Percentiles rank a stretch among this genome's conserved stretches.
phyloP scores from a whole-genome alignment of 192 early-diverging fungal genomes.

The Entophlyctis luteolus region DNA sequence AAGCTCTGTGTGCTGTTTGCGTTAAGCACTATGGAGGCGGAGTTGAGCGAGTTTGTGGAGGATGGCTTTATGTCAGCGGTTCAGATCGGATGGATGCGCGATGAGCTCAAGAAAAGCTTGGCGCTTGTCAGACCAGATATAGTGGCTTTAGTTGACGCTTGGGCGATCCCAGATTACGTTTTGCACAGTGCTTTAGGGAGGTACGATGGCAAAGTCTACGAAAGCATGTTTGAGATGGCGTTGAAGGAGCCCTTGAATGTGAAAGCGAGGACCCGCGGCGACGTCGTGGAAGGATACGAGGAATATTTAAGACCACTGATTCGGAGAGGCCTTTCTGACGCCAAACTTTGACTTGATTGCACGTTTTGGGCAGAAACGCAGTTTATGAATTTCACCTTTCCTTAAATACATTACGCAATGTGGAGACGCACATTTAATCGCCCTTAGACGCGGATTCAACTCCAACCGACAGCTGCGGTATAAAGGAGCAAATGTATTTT shows the following conservation, averaged over 20 bases:
- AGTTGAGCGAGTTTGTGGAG: constrained; percentile 82
- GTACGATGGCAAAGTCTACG: constrained; percentile 76
- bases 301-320: constrained; percentile 30
- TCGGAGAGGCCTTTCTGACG: neutral
- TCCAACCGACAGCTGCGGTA: too few relatives aligned
- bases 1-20: constrained; percentile 79
- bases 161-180: constrained; percentile 68
- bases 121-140: constrained; percentile 70
- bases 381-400: neutral
- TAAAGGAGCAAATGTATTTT: too few relatives aligned
- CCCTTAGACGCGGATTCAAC: too few relatives aligned
- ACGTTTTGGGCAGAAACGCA: neutral
- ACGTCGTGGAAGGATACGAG: constrained; percentile 57
- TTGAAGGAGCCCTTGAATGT: constrained; percentile 73
- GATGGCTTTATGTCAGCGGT: constrained; percentile 72
- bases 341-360: neutral
- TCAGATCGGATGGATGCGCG: constrained; percentile 39
- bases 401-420: too few relatives aligned
- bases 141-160: constrained; percentile 76
- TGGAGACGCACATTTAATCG: too few relatives aligned
- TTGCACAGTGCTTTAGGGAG: constrained; percentile 75
- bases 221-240: constrained; percentile 69
- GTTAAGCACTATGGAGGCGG: constrained; percentile 73
- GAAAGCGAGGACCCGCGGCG: constrained; percentile 30
- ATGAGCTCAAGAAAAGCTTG: constrained; percentile 49